These are phyloP conservation scores for Plasmodium malariae DNA, from an alignment of 169 alveolate genomes.

Conservation along the genomic window DNA sequence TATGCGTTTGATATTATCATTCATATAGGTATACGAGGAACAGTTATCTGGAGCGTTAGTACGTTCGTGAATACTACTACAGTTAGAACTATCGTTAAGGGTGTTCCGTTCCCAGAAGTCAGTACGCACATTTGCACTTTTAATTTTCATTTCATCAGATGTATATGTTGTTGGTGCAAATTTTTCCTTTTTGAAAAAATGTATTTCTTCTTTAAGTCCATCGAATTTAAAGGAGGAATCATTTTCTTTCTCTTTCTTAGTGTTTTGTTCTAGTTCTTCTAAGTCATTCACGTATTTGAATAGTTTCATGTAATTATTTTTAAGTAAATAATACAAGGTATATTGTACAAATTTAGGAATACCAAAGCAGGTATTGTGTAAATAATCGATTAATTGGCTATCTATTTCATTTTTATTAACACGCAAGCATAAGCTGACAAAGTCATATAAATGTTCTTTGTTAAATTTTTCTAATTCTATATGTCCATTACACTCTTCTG, in stretches of 20 bases:
- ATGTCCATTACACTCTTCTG: slow-evolving; percentile 79
- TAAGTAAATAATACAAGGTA: slow-evolving; percentile 76
- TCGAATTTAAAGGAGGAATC: too few relatives aligned
- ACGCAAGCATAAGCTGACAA: slow-evolving; percentile 75
- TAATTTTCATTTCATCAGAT: too few relatives aligned
- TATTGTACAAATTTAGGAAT: slow-evolving; percentile 79
- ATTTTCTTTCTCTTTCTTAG: too few relatives aligned
- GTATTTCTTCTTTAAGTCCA: too few relatives aligned
- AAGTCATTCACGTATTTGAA: neutral
- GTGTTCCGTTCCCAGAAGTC: too few relatives aligned
- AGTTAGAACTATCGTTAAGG: too few relatives aligned
- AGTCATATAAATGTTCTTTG: slow-evolving; percentile 64
- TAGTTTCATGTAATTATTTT: slow-evolving; percentile 55
- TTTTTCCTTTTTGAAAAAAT: too few relatives aligned
- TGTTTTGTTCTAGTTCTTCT: neutral
- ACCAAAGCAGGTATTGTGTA: slow-evolving; percentile 79
- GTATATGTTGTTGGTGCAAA: too few relatives aligned
- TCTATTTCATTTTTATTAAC: slow-evolving; percentile 54
- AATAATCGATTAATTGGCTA: slow-evolving; percentile 75
- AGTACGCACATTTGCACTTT: too few relatives aligned
- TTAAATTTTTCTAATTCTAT: slow-evolving; percentile 76
- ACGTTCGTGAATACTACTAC: too few relatives aligned
- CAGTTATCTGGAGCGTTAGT: too few relatives aligned
- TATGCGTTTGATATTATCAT: slow-evolving; percentile 8
- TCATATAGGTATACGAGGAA: slow-evolving; percentile 30